These are phyloP conservation scores for Elongisporangium prolatum DNA, from an alignment of 352 stramenopile genomes.

Conservation along the genomic window DNA sequence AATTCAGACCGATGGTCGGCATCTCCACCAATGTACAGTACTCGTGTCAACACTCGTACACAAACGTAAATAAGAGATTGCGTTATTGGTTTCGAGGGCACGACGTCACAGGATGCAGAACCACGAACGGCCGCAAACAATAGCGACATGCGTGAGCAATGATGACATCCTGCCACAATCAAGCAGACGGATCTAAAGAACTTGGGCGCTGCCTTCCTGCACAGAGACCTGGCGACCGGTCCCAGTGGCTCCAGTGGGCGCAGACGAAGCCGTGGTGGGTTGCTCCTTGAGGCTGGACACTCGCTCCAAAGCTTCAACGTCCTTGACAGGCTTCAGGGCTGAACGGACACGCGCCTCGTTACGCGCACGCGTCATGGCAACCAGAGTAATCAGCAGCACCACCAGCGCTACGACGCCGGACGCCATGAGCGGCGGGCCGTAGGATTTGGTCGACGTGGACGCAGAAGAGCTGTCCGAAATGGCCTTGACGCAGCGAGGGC, in stretches of 20 bases:
- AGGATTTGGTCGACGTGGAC: conserved; percentile 5
- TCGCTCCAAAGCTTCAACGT: neutral
- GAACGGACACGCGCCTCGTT: conserved; percentile 13
- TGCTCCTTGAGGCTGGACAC: neutral
- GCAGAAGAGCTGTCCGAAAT: neutral
- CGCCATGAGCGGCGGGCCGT: neutral
- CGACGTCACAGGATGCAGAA: neutral
- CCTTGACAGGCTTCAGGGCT: conserved; percentile 1
- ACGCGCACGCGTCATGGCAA: neutral
- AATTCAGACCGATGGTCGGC: neutral
- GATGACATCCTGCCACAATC: neutral
- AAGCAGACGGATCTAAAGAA: neutral
- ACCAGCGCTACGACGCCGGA: neutral
- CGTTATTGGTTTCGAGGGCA: neutral
- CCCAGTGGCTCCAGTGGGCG: neutral
- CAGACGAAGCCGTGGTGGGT: neutral
- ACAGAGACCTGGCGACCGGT: neutral
- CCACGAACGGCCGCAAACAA: neutral
- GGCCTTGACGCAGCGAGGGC: conserved; percentile 10
- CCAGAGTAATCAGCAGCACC: conserved; percentile 6
- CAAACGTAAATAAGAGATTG: neutral
- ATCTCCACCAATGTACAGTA: neutral
- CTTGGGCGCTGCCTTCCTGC: neutral
- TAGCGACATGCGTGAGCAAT: neutral
- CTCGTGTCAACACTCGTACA: neutral